Percentiles rank a stretch among this genome's conserved stretches.
Conservation (phyloP, 2,329 filamentous ascomycete species). For the Didymella arachidicola region DNA sequence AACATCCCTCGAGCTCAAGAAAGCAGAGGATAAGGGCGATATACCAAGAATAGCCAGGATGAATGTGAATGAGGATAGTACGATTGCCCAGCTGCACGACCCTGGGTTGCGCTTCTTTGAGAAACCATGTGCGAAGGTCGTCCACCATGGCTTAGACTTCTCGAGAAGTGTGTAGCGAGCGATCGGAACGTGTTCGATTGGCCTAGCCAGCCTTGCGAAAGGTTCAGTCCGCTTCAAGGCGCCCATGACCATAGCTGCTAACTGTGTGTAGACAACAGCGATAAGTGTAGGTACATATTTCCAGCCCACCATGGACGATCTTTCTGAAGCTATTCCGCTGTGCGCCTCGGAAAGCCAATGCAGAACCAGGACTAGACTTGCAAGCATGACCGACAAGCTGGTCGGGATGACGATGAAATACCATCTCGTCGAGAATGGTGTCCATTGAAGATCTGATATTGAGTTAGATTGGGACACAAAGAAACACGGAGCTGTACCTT, state of each 20-base stretch:
- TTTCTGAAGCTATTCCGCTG: background rate
- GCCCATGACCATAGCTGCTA: background rate
- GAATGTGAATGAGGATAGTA: background rate
- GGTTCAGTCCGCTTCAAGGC: background rate
- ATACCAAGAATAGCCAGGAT: background rate
- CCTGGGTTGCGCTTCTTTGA: background rate
- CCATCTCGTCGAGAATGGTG: background rate
- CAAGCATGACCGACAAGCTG: background rate
- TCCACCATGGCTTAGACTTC: background rate
- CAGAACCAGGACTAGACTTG: background rate
- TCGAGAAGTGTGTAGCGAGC: background rate
- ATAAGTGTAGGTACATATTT: background rate
- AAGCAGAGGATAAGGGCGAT: background rate
- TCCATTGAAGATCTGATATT: background rate
- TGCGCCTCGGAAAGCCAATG: background rate
- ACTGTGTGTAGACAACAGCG: background rate
- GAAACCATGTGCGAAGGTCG: background rate
- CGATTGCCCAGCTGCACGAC: background rate
- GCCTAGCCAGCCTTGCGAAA: background rate
- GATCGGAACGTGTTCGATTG: background rate
- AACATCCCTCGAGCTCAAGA: background rate
- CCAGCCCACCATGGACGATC: background rate
- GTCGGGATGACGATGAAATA: background rate
- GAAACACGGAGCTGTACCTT: background rate
- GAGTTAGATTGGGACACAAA: background rate